Evolutionary conservation across 129 eudicot species (phyloP).

Genomic region (Artemisia argyi): DNA sequence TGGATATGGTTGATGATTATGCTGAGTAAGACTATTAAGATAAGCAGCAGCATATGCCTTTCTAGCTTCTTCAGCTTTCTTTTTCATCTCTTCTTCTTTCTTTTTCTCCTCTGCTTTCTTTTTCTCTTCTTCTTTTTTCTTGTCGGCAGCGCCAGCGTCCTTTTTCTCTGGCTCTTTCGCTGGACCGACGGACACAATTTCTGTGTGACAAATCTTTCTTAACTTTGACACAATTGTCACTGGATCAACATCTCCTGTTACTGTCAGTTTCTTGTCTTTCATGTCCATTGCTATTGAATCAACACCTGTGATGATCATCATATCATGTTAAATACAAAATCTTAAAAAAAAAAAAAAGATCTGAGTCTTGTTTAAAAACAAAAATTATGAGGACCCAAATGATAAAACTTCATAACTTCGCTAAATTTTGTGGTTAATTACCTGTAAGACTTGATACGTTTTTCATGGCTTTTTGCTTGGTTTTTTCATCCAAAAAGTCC

Average conservation of each 20-base stretch:
- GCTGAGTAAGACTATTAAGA: neutral
- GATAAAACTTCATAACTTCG: neutral
- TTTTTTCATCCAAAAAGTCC: conserved; percentile 63
- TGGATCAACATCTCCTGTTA: conserved; percentile 80
- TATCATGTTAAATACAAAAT: neutral
- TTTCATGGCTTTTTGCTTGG: conserved; percentile 88
- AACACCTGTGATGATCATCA: conserved; percentile 47
- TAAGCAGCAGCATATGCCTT: conserved; percentile 23
- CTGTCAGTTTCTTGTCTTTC: conserved; percentile 81
- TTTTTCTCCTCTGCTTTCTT: conserved; percentile 19
- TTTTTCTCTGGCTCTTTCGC: conserved; percentile 91
- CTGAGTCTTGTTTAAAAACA: conserved; percentile 12
- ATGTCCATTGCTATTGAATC: conserved; percentile 68
- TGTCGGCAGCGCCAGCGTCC: conserved; percentile 43
- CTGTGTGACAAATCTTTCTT: conserved; percentile 67
- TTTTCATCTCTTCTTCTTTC: conserved; percentile 43
- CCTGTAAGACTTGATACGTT: conserved; percentile 74
- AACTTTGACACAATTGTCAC: conserved; percentile 61
- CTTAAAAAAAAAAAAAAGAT: conserved; percentile 12
- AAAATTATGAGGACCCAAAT: neutral
- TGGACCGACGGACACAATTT: conserved; percentile 76
- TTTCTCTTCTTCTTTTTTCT: conserved; percentile 15
- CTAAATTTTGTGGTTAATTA: conserved; percentile 15
- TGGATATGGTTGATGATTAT: conserved; percentile 20
- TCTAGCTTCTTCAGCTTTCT: conserved; percentile 38